Evolutionary conservation across 768 basidiomycete species (phyloP).

Genomic region (Suillus placidus): DNA sequence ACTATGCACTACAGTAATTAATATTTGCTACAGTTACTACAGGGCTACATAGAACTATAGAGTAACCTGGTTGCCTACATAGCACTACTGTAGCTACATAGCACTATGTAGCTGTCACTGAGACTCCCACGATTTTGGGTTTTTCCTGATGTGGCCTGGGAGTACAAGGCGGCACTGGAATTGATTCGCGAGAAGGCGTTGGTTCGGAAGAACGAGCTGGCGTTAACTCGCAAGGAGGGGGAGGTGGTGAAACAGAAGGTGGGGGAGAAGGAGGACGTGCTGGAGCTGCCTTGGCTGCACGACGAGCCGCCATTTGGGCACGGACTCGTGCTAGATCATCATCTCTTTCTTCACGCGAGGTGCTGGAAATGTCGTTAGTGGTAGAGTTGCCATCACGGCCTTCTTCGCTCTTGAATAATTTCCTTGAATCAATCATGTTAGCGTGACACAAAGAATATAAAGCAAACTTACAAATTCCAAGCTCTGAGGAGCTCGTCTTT

Average conservation of each 20-base stretch:
- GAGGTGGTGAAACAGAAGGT: background rate
- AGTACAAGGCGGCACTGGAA: background rate
- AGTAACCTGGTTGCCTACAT: too few species aligned
- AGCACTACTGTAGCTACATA: too few species aligned
- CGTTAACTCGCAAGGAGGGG: background rate
- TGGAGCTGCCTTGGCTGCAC: background rate
- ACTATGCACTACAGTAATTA: too few species aligned
- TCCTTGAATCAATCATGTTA: background rate
- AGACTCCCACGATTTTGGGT: too few species aligned
- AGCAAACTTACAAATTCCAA: constrained; percentile 7
- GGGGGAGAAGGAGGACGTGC: background rate
- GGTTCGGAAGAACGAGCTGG: background rate
- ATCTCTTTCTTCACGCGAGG: too few species aligned
- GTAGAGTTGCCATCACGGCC: background rate
- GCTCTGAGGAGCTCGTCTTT: background rate
- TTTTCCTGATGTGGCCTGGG: too few species aligned
- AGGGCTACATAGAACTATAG: too few species aligned
- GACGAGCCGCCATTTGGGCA: background rate
- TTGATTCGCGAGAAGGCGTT: background rate
- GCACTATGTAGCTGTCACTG: too few species aligned
- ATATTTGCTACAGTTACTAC: too few species aligned
- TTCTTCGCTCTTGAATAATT: background rate
- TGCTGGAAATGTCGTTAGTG: too few species aligned
- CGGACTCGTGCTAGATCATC: too few species aligned
- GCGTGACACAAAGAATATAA: too few species aligned